These are phyloP conservation scores for Testicularia cyperi DNA, from an alignment of 1,284 basidiomycete species.

Conservation along the genomic window DNA sequence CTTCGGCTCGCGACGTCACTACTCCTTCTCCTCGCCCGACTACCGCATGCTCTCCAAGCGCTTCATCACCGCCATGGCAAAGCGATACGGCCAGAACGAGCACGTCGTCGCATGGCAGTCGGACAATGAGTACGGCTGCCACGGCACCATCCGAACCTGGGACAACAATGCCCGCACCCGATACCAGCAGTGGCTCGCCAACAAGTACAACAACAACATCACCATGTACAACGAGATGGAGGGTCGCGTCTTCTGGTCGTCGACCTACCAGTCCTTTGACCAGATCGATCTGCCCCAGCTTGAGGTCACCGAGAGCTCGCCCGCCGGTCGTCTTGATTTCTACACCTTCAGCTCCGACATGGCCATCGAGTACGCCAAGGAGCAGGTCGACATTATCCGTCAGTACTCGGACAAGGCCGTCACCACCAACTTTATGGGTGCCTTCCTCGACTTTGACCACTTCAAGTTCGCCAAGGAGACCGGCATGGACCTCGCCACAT, in stretches of 20 bases:
- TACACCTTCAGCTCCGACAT: conserved; percentile 37
- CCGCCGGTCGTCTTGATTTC: conserved; percentile 39
- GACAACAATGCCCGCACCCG: conserved; percentile 23
- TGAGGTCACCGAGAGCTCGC: conserved; percentile 36
- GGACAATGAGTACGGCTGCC: conserved; percentile 41
- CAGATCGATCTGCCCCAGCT: conserved; percentile 31
- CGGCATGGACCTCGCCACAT: conserved; percentile 33
- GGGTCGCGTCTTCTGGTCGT: conserved; percentile 39
- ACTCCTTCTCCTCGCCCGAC: conserved; percentile 29
- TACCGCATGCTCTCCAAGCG: conserved; percentile 33
- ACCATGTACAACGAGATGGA: conserved; percentile 33
- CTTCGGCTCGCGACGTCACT: conserved; percentile 36
- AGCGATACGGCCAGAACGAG: conserved; percentile 30
- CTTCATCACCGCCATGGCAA: conserved; percentile 27
- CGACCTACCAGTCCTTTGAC: conserved; percentile 32
- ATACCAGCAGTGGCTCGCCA: conserved; percentile 34
- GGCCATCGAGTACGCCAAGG: conserved; percentile 34
- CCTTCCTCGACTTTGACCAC: conserved; percentile 37
- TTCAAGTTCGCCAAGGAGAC: conserved; percentile 25
- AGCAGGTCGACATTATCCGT: conserved; percentile 29
- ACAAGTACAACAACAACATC: conserved; percentile 39
- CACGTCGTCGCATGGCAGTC: conserved; percentile 34
- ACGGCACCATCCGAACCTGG: conserved; percentile 26
- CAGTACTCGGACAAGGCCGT: conserved; percentile 29
- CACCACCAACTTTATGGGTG: conserved; percentile 45